A percentile compares a stretch with the other conserved stretches of the same genome.
Evolutionary conservation across 129 eudicot genomes (phyloP).

Genomic region (Chrysanthemum seticuspe): DNA sequence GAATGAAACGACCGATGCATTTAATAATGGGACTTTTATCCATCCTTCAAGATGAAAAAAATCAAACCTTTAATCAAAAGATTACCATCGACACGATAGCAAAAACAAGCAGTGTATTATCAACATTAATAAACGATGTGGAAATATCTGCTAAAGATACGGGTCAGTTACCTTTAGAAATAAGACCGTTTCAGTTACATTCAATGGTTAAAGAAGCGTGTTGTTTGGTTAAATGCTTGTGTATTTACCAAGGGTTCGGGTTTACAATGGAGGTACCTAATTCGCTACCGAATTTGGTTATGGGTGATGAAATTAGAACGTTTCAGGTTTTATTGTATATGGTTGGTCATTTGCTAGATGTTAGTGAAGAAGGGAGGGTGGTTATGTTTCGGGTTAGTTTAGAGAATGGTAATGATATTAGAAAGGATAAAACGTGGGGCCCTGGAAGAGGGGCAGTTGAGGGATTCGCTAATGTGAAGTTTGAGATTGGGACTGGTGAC

Average conservation of each 20-base stretch:
- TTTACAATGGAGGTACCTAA: slow-evolving; percentile 52
- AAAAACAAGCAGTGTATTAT: slow-evolving; percentile 62
- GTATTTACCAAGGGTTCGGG: slow-evolving; percentile 57
- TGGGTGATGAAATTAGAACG: slow-evolving; percentile 80
- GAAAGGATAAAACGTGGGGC: slow-evolving; percentile 56
- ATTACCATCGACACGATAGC: slow-evolving; percentile 56
- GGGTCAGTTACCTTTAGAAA: slow-evolving; percentile 64
- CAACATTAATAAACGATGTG: slow-evolving; percentile 75
- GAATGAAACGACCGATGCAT: slow-evolving; percentile 92
- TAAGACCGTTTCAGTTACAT: slow-evolving; percentile 59
- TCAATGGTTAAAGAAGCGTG: slow-evolving; percentile 76
- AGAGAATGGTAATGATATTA: slow-evolving; percentile 45
- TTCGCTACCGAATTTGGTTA: slow-evolving; percentile 57
- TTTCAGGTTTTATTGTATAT: slow-evolving; percentile 86
- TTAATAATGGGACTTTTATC: slow-evolving; percentile 76
- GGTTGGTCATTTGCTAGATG: slow-evolving; percentile 70
- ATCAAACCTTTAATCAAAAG: slow-evolving; percentile 41
- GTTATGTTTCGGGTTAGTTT: slow-evolving; percentile 51
- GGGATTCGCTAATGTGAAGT: slow-evolving; percentile 51
- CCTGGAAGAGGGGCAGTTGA: slow-evolving; percentile 46
- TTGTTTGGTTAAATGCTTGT: slow-evolving; percentile 75
- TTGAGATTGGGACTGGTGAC: slow-evolving; percentile 58
- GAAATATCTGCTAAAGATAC: slow-evolving; percentile 69
- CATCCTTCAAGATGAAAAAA: slow-evolving; percentile 49
- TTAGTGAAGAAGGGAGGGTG: slow-evolving; percentile 42